Conservation (phyloP, 2,329 filamentous ascomycete genomes). For the Capronia coronata region DNA sequence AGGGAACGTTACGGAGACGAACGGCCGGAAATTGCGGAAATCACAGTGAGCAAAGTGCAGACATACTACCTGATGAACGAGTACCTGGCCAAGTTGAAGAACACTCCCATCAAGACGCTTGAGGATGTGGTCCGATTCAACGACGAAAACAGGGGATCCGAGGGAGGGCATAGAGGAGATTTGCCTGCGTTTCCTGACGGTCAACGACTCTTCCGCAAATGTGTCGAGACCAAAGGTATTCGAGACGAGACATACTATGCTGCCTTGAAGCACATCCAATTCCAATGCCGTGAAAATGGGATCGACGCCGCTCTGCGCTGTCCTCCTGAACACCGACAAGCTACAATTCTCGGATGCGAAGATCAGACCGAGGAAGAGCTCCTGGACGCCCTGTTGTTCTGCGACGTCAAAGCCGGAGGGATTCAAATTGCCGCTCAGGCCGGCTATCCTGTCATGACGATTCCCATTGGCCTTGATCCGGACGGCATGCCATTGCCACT, state of each 20-base stretch:
- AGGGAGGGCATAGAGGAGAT: slow-evolving; percentile 27
- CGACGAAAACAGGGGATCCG: slow-evolving; percentile 22
- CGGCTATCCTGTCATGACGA: slow-evolving; percentile 31
- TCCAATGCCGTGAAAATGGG: slow-evolving; percentile 29
- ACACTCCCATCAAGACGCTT: slow-evolving; percentile 24
- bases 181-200: slow-evolving; percentile 30
- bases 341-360: neutral
- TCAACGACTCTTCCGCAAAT: slow-evolving; percentile 26
- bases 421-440: slow-evolving; percentile 34
- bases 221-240: slow-evolving; percentile 22
- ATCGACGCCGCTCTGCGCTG: slow-evolving; percentile 30
- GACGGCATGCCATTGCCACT: slow-evolving; percentile 28
- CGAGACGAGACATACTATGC: slow-evolving; percentile 28
- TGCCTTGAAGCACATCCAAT: slow-evolving; percentile 29
- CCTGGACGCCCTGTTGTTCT: slow-evolving; percentile 31
- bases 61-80: slow-evolving; percentile 25
- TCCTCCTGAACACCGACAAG: slow-evolving; percentile 1
- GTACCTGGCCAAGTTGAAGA: slow-evolving; percentile 21
- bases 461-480: slow-evolving; percentile 31
- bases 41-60: slow-evolving; percentile 23
- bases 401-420: slow-evolving; percentile 30
- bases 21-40: slow-evolving; percentile 21
- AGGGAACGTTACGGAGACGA: slow-evolving; percentile 23
- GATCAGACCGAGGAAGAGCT: slow-evolving; percentile 9
- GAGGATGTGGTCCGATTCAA: slow-evolving; percentile 26